Percentiles rank a stretch among this genome's conserved stretches.
These are phyloP conservation scores for Jatropha curcas DNA, from an alignment of 345 rosid species.

Conservation along the genomic window DNA sequence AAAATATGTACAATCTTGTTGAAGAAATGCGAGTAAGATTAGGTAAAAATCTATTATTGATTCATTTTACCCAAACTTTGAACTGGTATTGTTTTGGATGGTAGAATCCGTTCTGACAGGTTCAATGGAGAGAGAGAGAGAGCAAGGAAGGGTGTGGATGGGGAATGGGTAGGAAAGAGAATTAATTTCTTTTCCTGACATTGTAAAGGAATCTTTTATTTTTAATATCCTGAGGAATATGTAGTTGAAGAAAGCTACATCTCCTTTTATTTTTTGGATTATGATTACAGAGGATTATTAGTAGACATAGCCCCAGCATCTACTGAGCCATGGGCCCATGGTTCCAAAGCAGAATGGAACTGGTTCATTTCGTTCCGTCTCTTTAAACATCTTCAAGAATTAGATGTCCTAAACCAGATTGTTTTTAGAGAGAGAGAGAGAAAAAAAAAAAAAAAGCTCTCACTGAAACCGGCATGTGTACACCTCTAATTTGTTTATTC, in stretches of 20 bases:
- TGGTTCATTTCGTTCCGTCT: too few relatives aligned
- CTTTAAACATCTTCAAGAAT: too few relatives aligned
- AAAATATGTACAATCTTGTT: constrained; percentile 79
- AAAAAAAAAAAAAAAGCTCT: too few relatives aligned
- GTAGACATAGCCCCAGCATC: too few relatives aligned
- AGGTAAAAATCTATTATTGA: constrained; percentile 39
- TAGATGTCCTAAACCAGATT: too few relatives aligned
- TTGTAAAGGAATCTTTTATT: not conserved
- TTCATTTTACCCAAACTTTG: not conserved
- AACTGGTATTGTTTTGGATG: not conserved
- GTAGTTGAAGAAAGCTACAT: not conserved
- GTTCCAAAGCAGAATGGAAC: too few relatives aligned
- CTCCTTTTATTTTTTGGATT: not conserved
- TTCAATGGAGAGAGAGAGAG: not conserved
- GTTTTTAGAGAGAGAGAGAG: too few relatives aligned
- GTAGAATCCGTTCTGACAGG: not conserved
- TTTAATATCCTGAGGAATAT: not conserved
- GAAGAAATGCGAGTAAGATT: constrained; percentile 72
- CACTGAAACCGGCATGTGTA: too few relatives aligned
- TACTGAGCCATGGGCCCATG: too few relatives aligned
- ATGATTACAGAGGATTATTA: too few relatives aligned
- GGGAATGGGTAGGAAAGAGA: not conserved
- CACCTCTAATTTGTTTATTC: too few relatives aligned
- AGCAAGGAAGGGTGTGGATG: not conserved
- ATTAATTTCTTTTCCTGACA: not conserved